phyloP scores from a whole-genome alignment of 768 basidiomycete species.

The Collybiopsis luxurians region DNA sequence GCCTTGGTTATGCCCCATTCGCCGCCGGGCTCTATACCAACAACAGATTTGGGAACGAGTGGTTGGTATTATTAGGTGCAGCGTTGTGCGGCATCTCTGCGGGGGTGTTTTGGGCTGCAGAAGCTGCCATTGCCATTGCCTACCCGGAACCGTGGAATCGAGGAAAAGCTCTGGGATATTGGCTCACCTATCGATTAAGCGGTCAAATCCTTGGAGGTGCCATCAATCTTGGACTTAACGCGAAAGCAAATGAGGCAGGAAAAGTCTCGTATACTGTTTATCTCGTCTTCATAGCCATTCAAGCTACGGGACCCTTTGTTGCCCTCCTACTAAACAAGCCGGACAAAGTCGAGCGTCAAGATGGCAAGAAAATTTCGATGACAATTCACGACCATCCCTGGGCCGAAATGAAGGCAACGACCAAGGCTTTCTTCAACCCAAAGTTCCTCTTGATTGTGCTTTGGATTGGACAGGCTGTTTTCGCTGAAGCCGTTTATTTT shows the following conservation, averaged over 20 bases:
- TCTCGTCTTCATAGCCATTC: slow-evolving; percentile 1
- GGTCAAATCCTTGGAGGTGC: slow-evolving; percentile 4
- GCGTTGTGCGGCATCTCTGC: slow-evolving; percentile 6
- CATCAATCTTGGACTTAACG: slow-evolving; percentile 3
- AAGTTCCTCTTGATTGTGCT: neutral
- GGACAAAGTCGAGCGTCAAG: neutral
- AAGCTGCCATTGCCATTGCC: slow-evolving; percentile 9
- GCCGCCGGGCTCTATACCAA: slow-evolving; percentile 13
- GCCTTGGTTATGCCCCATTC: slow-evolving; percentile 7
- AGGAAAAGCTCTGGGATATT: neutral
- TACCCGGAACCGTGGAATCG: slow-evolving; percentile 10
- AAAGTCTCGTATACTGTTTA: slow-evolving; percentile 3
- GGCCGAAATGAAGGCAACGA: neutral
- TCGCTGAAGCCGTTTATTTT: neutral
- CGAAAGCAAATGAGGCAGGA: neutral
- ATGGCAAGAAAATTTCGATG: neutral
- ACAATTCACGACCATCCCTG: neutral
- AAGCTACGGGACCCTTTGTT: neutral
- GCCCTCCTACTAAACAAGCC: neutral
- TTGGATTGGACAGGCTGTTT: neutral
- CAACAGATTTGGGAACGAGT: slow-evolving; percentile 3
- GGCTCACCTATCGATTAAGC: neutral
- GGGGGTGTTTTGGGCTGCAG: slow-evolving; percentile 9
- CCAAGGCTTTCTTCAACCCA: neutral
- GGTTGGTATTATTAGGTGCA: slow-evolving; percentile 7